phyloP scores from a whole-genome alignment of 2,329 filamentous ascomycete genomes.

The Aspergillus pseudotamarii region DNA sequence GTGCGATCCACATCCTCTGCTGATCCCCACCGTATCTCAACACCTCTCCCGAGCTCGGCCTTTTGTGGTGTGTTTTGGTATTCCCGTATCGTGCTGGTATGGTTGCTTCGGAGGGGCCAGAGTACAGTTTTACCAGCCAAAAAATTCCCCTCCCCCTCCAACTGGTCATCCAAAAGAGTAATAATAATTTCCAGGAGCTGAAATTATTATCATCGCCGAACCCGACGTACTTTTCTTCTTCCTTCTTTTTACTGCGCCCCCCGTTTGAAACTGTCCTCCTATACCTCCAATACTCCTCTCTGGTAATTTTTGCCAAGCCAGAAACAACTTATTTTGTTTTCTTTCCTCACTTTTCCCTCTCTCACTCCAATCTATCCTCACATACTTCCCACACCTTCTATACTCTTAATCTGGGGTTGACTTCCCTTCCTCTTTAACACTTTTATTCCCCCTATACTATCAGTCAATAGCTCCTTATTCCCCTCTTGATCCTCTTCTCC shows the following conservation, averaged over 20 bases:
- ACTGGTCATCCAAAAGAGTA: background rate
- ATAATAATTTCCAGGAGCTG: constrained; percentile 3
- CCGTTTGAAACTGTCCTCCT: constrained; percentile 9
- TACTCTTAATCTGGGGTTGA: constrained; percentile 19
- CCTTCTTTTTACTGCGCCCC: constrained; percentile 5
- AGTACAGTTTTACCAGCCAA: constrained; percentile 1
- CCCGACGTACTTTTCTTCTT: background rate
- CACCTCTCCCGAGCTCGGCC: constrained; percentile 16
- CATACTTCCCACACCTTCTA: constrained; percentile 10
- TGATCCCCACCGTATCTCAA: constrained; percentile 23
- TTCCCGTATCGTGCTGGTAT: background rate
- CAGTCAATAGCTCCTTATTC: background rate
- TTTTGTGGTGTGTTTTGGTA: constrained; percentile 11
- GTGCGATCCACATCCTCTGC: constrained; percentile 6
- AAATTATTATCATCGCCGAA: constrained; percentile 6
- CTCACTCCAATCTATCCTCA: constrained; percentile 9
- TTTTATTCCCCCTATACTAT: constrained; percentile 9
- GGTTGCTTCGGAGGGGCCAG: background rate
- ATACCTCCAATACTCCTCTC: constrained; percentile 19
- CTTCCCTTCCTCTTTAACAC: constrained; percentile 13
- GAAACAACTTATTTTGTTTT: constrained; percentile 17
- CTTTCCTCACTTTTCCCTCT: constrained; percentile 16
- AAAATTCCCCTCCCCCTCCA: constrained; percentile 11
- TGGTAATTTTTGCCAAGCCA: constrained; percentile 14
- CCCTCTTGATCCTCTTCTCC: constrained; percentile 11